Conservation (phyloP, 192 early-diverging fungal genomes). For the Backusella mclennaniae region DNA sequence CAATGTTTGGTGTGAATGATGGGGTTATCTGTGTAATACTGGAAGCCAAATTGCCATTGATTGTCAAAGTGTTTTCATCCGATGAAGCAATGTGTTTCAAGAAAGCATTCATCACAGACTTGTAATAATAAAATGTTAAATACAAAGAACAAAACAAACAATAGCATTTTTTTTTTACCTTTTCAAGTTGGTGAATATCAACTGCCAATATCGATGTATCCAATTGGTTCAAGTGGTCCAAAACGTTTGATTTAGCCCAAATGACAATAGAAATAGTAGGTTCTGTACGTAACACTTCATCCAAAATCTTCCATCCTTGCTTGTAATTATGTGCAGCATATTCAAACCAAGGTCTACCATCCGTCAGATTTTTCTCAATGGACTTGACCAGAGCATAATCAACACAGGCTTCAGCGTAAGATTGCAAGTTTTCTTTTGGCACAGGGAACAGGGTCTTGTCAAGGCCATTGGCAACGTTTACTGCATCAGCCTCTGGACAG, state of each 20-base stretch:
- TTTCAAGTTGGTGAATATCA: background rate
- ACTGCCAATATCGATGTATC: background rate
- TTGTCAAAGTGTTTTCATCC: background rate
- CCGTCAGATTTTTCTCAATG: background rate
- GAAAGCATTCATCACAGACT: background rate
- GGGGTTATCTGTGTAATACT: background rate
- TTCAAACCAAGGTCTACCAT: slow-evolving; percentile 51
- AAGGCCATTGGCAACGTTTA: background rate
- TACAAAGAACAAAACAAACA: background rate
- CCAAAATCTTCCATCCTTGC: slow-evolving; percentile 55
- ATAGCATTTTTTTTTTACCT: background rate
- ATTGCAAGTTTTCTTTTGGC: background rate
- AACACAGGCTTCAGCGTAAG: background rate
- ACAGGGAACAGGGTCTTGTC: background rate
- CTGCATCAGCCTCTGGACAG: background rate
- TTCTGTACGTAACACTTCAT: slow-evolving; percentile 35
- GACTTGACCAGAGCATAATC: slow-evolving; percentile 18
- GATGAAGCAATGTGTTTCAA: background rate
- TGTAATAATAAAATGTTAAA: background rate
- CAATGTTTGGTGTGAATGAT: background rate
- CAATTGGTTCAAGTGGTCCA: background rate
- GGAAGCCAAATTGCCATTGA: background rate
- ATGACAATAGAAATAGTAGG: slow-evolving; percentile 9
- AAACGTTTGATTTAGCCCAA: slow-evolving; percentile 9
- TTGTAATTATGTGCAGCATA: slow-evolving; percentile 58